Base-by-base conservation (phyloP, 2,329 filamentous ascomycete species). In the Cephalotrichum gorgonifer region DNA sequence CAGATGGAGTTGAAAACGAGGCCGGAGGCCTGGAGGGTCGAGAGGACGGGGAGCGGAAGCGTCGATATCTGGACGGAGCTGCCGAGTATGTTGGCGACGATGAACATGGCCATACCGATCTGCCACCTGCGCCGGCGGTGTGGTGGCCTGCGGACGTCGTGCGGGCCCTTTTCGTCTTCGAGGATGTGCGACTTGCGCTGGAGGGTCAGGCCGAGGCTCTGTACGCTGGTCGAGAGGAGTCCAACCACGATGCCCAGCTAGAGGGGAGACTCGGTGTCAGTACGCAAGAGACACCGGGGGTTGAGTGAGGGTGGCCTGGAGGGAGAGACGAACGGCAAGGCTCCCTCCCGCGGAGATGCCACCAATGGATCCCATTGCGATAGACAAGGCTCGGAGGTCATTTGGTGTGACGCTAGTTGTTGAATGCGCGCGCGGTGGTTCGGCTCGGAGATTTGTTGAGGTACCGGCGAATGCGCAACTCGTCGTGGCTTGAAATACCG, bases 1-100 rank as follows among this genome's bases (percentile, higher is more conserved):
- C 94, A 95, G 65, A 97, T 88, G 50, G 91, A 95, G 72, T 98
- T 98, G 75, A 98, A 98, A 53, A 98, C 93, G 49, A 98, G 76
- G 42, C 93, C 93, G 3, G 91, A 95, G 17, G 91, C 91, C 70
- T 98, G 93, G 33, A 98, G 73, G 1, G 93, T 96, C 50, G 91
- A 97, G 30, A 98, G 78, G 6, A 98, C 89, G 20, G 93, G 93
- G 22, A 98, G 74, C 15, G 93, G 93, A 42, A 98, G 75, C 1
- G 91, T 96, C 27, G 93, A 96, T 63, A 98, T 97, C 68, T 98
- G 93, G 51, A 98, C 93, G 33, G 88, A 91, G 69, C 90, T 96
- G 52, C 93, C 93, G 49, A 97, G 76, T 50, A 98, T 76, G 64
- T 98, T 98, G 54, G 93, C 88, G 56, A 95, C 75, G 56, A 98